These are phyloP conservation scores for Citrus reticulata DNA, from an alignment of 345 rosid species.

Conservation along the genomic window DNA sequence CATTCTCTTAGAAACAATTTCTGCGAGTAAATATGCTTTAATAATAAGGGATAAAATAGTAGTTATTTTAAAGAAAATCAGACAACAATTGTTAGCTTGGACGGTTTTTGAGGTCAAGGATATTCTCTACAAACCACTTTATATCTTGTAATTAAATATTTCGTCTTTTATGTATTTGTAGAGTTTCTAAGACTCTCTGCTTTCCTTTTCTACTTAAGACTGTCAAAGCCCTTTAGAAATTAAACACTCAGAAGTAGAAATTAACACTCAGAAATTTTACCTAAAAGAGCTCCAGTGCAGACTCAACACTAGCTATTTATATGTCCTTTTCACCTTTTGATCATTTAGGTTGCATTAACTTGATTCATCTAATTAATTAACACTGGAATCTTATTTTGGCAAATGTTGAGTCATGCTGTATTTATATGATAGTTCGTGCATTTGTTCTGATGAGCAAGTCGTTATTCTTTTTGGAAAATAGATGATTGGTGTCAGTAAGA, in stretches of 20 bases:
- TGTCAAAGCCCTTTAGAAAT: neutral
- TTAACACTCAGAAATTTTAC: neutral
- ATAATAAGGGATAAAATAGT: neutral
- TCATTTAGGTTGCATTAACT: neutral
- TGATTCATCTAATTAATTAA: neutral
- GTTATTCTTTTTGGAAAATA: slow-evolving; percentile 1
- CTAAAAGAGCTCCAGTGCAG: neutral
- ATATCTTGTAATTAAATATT: neutral
- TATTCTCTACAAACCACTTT: neutral
- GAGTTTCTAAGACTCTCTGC: neutral
- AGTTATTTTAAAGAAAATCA: neutral
- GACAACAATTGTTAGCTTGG: neutral
- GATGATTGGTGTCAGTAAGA: neutral
- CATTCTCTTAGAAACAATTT: neutral
- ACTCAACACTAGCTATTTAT: neutral
- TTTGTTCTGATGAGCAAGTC: neutral
- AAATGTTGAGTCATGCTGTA: neutral
- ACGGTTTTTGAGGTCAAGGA: neutral
- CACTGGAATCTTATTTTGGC: neutral
- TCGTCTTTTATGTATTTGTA: neutral
- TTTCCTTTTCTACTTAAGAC: neutral
- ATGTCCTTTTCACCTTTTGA: neutral
- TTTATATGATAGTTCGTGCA: neutral
- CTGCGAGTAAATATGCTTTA: neutral
- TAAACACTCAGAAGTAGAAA: neutral